Conservation (phyloP, 768 basidiomycete species). For the Lactarius evosmus region DNA sequence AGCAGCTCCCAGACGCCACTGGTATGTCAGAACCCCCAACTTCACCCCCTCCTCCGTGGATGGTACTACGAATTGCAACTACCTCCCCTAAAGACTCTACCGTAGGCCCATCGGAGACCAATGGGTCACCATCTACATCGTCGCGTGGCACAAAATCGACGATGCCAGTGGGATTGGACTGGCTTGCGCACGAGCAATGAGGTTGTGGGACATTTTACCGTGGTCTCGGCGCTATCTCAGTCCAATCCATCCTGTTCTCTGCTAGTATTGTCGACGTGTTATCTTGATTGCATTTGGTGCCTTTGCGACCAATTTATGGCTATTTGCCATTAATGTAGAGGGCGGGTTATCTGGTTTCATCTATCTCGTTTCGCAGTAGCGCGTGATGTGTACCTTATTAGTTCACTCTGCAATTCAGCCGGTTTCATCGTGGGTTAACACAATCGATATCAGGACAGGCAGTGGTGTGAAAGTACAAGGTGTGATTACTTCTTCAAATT, state of each 20-base stretch:
- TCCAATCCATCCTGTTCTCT: background rate
- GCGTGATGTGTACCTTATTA: slow-evolving; percentile 21
- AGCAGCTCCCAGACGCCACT: slow-evolving; percentile 5
- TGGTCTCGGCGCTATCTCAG: background rate
- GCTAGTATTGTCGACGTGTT: background rate
- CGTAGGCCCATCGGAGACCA: slow-evolving; percentile 12
- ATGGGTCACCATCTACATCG: slow-evolving; percentile 5
- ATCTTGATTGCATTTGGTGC: background rate
- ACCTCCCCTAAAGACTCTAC: slow-evolving; percentile 6
- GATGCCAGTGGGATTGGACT: slow-evolving; percentile 66
- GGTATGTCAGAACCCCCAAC: slow-evolving; percentile 15
- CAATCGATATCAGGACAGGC: background rate
- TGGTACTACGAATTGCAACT: slow-evolving; percentile 7
- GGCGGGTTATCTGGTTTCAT: slow-evolving; percentile 8
- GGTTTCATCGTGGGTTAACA: background rate
- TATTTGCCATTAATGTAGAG: background rate
- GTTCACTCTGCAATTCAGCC: background rate
- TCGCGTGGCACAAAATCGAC: slow-evolving; percentile 29
- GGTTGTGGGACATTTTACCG: slow-evolving; percentile 18
- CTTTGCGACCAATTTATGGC: background rate
- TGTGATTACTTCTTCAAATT: too few relatives aligned
- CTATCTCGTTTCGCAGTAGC: slow-evolving; percentile 5
- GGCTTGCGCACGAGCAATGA: slow-evolving; percentile 61
- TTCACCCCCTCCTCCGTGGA: slow-evolving; percentile 16
- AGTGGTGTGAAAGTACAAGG: background rate